These are phyloP conservation scores for Apiospora rasikravindrae DNA, from an alignment of 2,329 filamentous ascomycete genomes.

Conservation along the genomic window DNA sequence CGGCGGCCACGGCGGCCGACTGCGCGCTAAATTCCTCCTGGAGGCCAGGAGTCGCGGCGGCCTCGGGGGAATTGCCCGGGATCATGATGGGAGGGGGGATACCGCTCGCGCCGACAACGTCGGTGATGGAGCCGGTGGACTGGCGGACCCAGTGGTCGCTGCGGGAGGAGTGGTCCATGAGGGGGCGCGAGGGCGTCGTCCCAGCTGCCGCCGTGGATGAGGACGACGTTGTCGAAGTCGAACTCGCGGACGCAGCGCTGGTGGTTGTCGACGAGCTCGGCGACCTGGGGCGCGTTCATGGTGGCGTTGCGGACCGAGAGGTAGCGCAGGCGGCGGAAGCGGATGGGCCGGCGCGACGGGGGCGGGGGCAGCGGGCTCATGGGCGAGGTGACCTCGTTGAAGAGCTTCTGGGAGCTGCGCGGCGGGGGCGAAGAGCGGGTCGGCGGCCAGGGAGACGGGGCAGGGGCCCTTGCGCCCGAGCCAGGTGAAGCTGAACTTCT, in stretches of 20 bases:
- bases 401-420: constrained; percentile 60
- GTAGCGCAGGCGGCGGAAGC: constrained; percentile 70
- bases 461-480: constrained; percentile 74
- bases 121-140: constrained; percentile 43
- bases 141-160: constrained; percentile 50
- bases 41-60: neutral
- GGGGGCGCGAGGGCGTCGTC: constrained; percentile 77
- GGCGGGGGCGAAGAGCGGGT: constrained; percentile 70
- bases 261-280: constrained; percentile 71
- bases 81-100: neutral
- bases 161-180: constrained; percentile 57
- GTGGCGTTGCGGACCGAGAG: constrained; percentile 75
- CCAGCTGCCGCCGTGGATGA: constrained; percentile 75
- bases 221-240: constrained; percentile 76
- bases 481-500: constrained; percentile 80
- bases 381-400: constrained; percentile 67
- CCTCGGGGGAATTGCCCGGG: neutral
- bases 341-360: constrained; percentile 59
- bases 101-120: constrained; percentile 34
- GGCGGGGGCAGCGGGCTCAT: constrained; percentile 66
- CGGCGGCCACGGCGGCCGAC: constrained; percentile 61
- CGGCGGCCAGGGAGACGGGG: constrained; percentile 71
- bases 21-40: constrained; percentile 49
- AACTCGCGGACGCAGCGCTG: constrained; percentile 74
- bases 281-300: constrained; percentile 74